phyloP scores from a whole-genome alignment of 371 early-diverging fungal genomes.

The Mucor racemosus region DNA sequence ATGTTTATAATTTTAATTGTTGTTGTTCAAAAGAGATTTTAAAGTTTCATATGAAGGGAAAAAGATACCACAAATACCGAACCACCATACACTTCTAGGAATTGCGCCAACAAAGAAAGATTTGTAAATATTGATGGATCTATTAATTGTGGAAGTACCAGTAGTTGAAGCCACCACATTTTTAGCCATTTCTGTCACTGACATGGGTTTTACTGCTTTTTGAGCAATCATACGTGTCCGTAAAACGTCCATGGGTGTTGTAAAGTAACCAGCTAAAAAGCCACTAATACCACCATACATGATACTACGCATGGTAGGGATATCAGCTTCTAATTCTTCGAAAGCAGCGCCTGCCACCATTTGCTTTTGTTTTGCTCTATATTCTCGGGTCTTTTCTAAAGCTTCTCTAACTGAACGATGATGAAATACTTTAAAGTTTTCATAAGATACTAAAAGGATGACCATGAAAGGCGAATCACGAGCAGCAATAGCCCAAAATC shows the following conservation, averaged over 20 bases:
- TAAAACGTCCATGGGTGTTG: slow-evolving; percentile 85
- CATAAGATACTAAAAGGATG: slow-evolving; percentile 80
- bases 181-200: slow-evolving; percentile 36
- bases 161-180: slow-evolving; percentile 24
- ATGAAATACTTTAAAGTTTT: slow-evolving; percentile 78
- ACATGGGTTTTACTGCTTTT: slow-evolving; percentile 28
- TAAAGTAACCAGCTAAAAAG: slow-evolving; percentile 79
- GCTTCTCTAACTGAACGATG: slow-evolving; percentile 54
- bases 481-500: slow-evolving; percentile 78
- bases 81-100: slow-evolving; percentile 78
- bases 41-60: slow-evolving; percentile 77
- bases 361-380: slow-evolving; percentile 39
- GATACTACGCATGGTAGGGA: slow-evolving; percentile 71
- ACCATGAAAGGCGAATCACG: slow-evolving; percentile 87
- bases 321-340: slow-evolving; percentile 63
- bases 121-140: slow-evolving; percentile 21
- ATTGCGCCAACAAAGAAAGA: slow-evolving; percentile 72
- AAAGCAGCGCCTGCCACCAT: slow-evolving; percentile 55
- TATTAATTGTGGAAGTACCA: slow-evolving; percentile 11
- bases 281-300: slow-evolving; percentile 82
- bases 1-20: neutral
- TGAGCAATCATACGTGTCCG: slow-evolving; percentile 80
- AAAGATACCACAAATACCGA: slow-evolving; percentile 79
- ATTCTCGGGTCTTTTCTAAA: slow-evolving; percentile 34
- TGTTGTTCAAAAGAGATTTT: slow-evolving; percentile 49